Evolutionary conservation across 2,329 filamentous ascomycete species (phyloP), one percentile per base, ranked within the genome.

Genomic region (Tolypocladium capitatum): DNA sequence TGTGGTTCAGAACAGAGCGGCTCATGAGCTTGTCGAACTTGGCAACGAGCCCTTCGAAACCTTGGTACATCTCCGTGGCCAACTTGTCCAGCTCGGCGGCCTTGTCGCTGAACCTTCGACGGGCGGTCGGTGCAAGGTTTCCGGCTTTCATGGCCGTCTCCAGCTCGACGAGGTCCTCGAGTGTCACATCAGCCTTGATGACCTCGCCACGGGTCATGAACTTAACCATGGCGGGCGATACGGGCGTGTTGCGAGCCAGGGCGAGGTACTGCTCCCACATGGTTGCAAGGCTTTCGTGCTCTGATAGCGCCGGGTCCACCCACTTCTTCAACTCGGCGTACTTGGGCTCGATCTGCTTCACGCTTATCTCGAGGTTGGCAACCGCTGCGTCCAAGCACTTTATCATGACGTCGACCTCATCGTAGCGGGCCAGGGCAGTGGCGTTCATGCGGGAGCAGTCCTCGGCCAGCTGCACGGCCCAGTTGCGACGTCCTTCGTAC

Each of bases 321-420:
- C 85, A 90, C 54, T 78, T 76, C 64, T 81, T 81, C 28, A 85
- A 67, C 49, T 85, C 81, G n/a, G 70, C 68, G 57, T 84, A 83
- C 60, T 85, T 88, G 49, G 81, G 76, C 58, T 89, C 82, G 52
- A 88, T 73, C 40, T 74, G 76, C 53, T 79, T 82, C 47, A 90
- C 76, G 60, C 87, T 86, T 18, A 80, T 76, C 57, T 89, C 82
- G 48, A 91, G 75, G 58, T 96, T 98, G 52, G 84, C 82, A 21
- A 95, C 81, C 7, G 91, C 92, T 27, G 92, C 86, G 52, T 87
- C 82, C 44, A 94, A 75, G 49, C 85, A 90, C 51, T 83, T 81
- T 59, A 87, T 74, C 63, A 94, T 89, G 46, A 86, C 79, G 44
- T 82, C 78, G 59, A 85, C 83, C 64, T 90, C 84, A 46, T 73